phyloP scores from a whole-genome alignment of 352 stramenopile genomes.

The Phytophthora sojae region DNA sequence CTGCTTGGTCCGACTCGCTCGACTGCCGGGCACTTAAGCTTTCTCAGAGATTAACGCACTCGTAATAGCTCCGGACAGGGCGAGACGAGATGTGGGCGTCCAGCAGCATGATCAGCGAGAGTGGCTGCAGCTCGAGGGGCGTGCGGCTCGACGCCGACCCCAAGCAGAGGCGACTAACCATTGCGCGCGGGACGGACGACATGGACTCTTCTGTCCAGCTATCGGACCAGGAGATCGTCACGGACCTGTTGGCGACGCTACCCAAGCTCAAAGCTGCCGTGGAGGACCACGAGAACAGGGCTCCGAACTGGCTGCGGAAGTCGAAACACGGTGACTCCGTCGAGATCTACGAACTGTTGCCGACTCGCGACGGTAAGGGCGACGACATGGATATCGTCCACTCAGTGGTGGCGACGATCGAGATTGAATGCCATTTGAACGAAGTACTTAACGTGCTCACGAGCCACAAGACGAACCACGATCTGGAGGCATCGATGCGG shows the following conservation, averaged over 20 bases:
- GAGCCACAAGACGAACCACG: conserved; percentile 49
- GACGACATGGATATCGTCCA: conserved; percentile 67
- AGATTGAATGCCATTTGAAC: conserved; percentile 69
- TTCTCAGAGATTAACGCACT: conserved; percentile 21
- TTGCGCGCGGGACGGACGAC: conserved; percentile 22
- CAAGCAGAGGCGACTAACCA: conserved; percentile 31
- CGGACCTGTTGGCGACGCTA: conserved; percentile 51
- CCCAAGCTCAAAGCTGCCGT: conserved; percentile 54
- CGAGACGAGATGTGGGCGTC: conserved; percentile 39
- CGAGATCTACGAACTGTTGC: conserved; percentile 56
- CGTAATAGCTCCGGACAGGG: background rate
- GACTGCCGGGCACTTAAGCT: conserved; percentile 26
- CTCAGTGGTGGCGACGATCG: conserved; percentile 53
- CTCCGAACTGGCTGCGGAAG: conserved; percentile 51
- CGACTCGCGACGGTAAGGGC: conserved; percentile 36
- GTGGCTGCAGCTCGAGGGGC: conserved; percentile 34
- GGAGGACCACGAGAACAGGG: conserved; percentile 40
- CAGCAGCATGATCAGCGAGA: conserved; percentile 46
- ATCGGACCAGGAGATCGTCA: conserved; percentile 53
- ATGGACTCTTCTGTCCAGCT: conserved; percentile 30
- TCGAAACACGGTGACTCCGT: conserved; percentile 54
- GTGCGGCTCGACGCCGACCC: conserved; percentile 33
- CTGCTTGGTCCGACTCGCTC: conserved; percentile 19
- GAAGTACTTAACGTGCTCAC: conserved; percentile 70
- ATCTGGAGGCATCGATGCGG: conserved; percentile 57